Conservation (phyloP, 2,329 filamentous ascomycete genomes). For the Ustilaginoidea virens region DNA sequence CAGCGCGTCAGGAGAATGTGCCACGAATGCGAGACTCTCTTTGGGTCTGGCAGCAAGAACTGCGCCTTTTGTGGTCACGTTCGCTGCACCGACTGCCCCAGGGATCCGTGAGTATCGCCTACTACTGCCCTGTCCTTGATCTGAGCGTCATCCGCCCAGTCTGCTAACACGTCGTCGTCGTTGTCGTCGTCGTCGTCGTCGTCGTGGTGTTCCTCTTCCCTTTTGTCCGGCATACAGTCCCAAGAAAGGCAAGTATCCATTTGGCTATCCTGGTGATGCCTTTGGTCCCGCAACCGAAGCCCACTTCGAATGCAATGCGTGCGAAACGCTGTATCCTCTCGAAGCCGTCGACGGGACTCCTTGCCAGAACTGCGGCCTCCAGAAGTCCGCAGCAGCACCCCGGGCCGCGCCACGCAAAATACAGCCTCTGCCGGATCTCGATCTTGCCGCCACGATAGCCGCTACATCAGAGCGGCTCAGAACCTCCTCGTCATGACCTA, state of each 20-base stretch:
- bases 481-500: background rate
- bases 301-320: conserved; percentile 46
- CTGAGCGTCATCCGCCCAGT: too few species aligned
- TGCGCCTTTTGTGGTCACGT: conserved; percentile 57
- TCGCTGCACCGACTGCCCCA: conserved; percentile 66
- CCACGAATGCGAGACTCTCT: conserved; percentile 55
- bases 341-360: conserved; percentile 32
- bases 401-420: conserved; percentile 43
- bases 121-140: too few species aligned
- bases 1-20: conserved; percentile 64
- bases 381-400: conserved; percentile 43
- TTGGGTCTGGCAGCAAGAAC: conserved; percentile 39
- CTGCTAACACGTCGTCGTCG: too few species aligned
- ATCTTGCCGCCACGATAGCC: conserved; percentile 41
- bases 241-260: conserved; percentile 53
- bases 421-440: conserved; percentile 45
- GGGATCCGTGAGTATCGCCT: conserved; percentile 59
- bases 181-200: too few species aligned
- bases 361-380: conserved; percentile 45
- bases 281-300: conserved; percentile 35
- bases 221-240: too few species aligned
- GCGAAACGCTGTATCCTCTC: conserved; percentile 40
- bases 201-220: too few species aligned
- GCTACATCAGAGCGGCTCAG: conserved; percentile 33
- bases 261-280: conserved; percentile 53